Evolutionary conservation across 176 grass and related monocot species (phyloP), one percentile per base, ranked within the genome.

Genomic region (Lolium perenne): DNA sequence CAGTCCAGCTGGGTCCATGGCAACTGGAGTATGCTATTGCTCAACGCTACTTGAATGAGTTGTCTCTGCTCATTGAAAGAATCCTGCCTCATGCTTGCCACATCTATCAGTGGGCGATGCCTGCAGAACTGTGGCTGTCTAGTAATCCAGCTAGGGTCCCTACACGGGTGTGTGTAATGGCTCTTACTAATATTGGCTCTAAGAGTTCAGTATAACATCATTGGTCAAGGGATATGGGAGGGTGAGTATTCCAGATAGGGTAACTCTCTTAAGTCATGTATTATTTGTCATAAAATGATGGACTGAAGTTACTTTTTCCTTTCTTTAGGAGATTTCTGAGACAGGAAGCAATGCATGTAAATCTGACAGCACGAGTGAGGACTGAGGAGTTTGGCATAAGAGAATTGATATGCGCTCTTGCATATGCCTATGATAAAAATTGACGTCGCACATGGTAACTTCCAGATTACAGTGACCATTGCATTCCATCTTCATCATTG

Each of bases 121-220:
- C 1, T 35, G 32, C 32, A 35, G 32, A 35, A 35, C 32, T 35
- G 32, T 35, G 32, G 32, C 32, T 35, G 32, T 29, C 26, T 35
- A 35, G 32, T 3, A 35, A 35, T 35, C 32, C 32, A 35, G 32
- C 32, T 35, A 35, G 32, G 32, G 32, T 35, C 32, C 32, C 32
- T 35, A 35, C 32, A 35, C 32, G 32, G 32, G 32, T 35, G 32
- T 35, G 32, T 35, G 32, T 35, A 35, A 97, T 90, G 61, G 93
- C 85, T 89, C 93, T 95, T 16, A 92, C 93, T 35, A 35, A 35
- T 35, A 35, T 35, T 35, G 32, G 32, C 32, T 35, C 32, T 35
- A 35, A 35, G 32, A 35, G 32, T 35, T 35, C 32, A 35, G 32
- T 35, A 35, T 35, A 35, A 35, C 32, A 35, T 35, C 32, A 35